phyloP scores from a whole-genome alignment of 2,329 filamentous ascomycete species.

The Tolypocladium inflatum region DNA sequence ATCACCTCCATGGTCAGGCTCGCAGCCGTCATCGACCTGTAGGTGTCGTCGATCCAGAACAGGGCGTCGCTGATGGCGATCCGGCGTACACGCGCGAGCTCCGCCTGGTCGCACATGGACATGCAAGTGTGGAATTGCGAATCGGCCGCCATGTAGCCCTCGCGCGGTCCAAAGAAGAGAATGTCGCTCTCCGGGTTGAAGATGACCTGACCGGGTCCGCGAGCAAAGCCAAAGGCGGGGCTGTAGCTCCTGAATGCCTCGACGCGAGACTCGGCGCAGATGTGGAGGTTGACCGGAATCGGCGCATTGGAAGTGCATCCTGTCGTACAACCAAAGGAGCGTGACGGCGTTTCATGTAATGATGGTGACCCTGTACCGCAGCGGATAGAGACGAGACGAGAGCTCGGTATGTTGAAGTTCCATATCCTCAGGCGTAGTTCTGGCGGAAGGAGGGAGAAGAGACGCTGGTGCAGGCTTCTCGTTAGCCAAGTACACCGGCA shows the following conservation, averaged over 20 bases:
- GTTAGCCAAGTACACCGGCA: background rate
- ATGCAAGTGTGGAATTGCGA: constrained; percentile 35
- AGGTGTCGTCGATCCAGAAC: constrained; percentile 26
- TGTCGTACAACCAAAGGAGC: constrained; percentile 8
- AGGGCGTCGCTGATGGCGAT: constrained; percentile 36
- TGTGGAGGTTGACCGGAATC: constrained; percentile 34
- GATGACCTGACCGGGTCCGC: constrained; percentile 29
- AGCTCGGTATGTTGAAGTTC: constrained; percentile 30
- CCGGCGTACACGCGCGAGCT: constrained; percentile 29
- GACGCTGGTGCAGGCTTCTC: constrained; percentile 19
- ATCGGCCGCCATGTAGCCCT: constrained; percentile 34
- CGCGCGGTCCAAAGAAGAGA: constrained; percentile 36
- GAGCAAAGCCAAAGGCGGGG: constrained; percentile 31
- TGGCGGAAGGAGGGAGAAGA: constrained; percentile 32
- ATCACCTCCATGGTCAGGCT: constrained; percentile 30
- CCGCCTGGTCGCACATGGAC: constrained; percentile 28
- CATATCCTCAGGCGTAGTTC: constrained; percentile 40
- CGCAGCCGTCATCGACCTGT: constrained; percentile 28
- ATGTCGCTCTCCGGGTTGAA: constrained; percentile 32
- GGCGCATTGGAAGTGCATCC: constrained; percentile 32
- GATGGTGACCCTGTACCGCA: constrained; percentile 25
- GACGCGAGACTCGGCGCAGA: constrained; percentile 34
- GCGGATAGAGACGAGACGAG: constrained; percentile 33
- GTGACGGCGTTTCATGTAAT: constrained; percentile 3
- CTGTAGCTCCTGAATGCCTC: constrained; percentile 32